Evolutionary conservation across 2,329 filamentous ascomycete genomes (phyloP).

Genomic region (Mycocentrospora acerina): DNA sequence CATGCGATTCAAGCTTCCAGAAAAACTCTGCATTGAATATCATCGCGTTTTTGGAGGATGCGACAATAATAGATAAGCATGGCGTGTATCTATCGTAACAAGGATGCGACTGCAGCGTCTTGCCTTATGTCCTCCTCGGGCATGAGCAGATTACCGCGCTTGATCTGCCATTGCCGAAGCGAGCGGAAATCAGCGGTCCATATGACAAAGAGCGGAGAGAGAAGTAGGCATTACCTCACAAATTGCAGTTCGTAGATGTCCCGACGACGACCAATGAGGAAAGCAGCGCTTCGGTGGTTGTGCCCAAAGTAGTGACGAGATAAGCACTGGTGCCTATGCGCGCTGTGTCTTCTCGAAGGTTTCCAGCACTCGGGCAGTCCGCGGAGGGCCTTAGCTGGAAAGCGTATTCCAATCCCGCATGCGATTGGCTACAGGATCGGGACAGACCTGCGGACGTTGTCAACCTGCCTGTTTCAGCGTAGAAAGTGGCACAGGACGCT

Average conservation of each 20-base stretch:
- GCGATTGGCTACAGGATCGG: no score
- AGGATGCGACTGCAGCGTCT: no score
- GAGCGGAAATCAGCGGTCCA: conserved; percentile 8
- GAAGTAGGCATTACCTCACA: no score
- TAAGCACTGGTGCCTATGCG: conserved; percentile 15
- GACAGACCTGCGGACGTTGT: conserved; percentile 9
- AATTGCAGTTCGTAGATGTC: no score
- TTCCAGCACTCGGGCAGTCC: conserved; percentile 8
- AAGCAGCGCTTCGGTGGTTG: conserved; percentile 5
- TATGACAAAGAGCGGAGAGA: no score
- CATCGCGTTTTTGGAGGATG: no score
- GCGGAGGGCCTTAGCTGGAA: no score
- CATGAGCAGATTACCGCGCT: not conserved
- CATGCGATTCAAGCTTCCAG: not conserved
- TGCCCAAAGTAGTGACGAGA: conserved; percentile 15
- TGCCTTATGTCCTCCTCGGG: no score
- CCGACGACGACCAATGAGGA: not conserved
- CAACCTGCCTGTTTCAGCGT: conserved; percentile 14
- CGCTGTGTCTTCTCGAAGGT: conserved; percentile 16
- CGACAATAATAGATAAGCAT: no score
- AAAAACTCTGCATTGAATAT: not conserved
- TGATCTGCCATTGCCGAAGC: conserved; percentile 2
- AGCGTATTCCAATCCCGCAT: no score
- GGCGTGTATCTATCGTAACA: not conserved
- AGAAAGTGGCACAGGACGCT: conserved; percentile 5